A percentile compares a stretch with the other conserved stretches of the same genome.
Conservation (phyloP, 495 filamentous ascomycete genomes). For the Penicillium pancosmium region DNA sequence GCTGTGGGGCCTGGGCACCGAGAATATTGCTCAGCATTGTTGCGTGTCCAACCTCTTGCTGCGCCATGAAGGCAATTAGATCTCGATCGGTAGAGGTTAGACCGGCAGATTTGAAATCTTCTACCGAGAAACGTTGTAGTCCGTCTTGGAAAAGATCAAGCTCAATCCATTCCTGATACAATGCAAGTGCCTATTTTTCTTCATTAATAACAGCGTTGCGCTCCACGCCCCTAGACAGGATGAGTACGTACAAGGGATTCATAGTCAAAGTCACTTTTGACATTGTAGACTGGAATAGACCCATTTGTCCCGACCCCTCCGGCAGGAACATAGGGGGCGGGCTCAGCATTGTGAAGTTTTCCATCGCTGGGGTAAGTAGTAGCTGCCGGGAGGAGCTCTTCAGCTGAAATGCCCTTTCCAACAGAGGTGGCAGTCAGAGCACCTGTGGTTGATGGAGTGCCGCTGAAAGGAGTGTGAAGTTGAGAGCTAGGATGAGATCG, state of each 20-base stretch:
- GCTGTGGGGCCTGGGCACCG: slow-evolving; percentile 63
- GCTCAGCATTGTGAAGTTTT: slow-evolving; percentile 61
- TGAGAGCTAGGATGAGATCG: slow-evolving; percentile 29
- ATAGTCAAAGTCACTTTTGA: slow-evolving; percentile 74
- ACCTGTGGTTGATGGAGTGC: slow-evolving; percentile 59
- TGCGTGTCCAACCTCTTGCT: slow-evolving; percentile 83
- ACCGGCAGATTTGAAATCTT: slow-evolving; percentile 71
- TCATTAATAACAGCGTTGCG: slow-evolving; percentile 25
- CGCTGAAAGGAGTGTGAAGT: slow-evolving; percentile 58
- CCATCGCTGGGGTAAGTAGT: slow-evolving; percentile 72
- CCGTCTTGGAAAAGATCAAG: slow-evolving; percentile 85
- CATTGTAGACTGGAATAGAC: slow-evolving; percentile 68
- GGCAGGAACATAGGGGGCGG: slow-evolving; percentile 72
- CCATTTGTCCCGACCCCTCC: slow-evolving; percentile 85
- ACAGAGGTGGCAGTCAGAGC: slow-evolving; percentile 55
- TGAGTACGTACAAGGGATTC: slow-evolving; percentile 56
- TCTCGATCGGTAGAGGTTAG: slow-evolving; percentile 68
- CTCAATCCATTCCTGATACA: slow-evolving; percentile 88
- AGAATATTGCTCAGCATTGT: slow-evolving; percentile 82
- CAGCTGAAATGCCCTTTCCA: slow-evolving; percentile 51
- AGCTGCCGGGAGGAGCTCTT: slow-evolving; percentile 49
- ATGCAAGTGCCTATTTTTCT: slow-evolving; percentile 52
- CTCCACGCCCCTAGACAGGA: slow-evolving; percentile 29
- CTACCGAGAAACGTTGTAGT: slow-evolving; percentile 66
- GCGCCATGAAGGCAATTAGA: slow-evolving; percentile 81